phyloP scores from a whole-genome alignment of 129 eudicot genomes.

The Ambrosia trifida region DNA sequence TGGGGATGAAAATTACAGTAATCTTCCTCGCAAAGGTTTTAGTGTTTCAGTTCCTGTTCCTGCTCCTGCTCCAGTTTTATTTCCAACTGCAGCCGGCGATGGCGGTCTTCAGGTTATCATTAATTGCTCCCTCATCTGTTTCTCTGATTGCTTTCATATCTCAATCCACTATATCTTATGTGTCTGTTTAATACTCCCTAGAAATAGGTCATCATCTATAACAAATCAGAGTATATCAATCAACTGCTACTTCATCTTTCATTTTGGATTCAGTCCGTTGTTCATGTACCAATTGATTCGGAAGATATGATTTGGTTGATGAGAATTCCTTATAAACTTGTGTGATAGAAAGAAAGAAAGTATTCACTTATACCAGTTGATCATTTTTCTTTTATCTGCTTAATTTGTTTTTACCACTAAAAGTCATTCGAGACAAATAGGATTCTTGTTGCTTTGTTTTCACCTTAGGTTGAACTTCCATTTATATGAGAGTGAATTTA shows the following conservation, averaged over 20 bases:
- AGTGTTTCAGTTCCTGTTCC: slow-evolving; percentile 68
- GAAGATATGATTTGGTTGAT: too few species aligned
- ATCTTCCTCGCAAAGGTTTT: slow-evolving; percentile 66
- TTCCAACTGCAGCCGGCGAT: slow-evolving; percentile 54
- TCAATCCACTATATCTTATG: too few species aligned
- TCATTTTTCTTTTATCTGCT: not conserved
- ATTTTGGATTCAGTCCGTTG: too few species aligned
- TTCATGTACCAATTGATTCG: too few species aligned
- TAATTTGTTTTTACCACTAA: not conserved
- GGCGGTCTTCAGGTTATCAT: slow-evolving; percentile 84
- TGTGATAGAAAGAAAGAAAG: too few species aligned
- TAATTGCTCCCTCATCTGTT: too few species aligned
- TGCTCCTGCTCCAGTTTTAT: slow-evolving; percentile 52
- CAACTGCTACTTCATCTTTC: too few species aligned
- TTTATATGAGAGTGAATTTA: not conserved
- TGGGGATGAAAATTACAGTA: not conserved
- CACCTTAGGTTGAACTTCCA: not conserved
- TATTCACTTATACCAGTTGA: not conserved
- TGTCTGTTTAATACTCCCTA: too few species aligned
- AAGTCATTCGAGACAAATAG: not conserved
- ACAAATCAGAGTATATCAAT: too few species aligned
- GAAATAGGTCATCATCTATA: too few species aligned
- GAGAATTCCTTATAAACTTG: too few species aligned
- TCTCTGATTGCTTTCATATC: too few species aligned
- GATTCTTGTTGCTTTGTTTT: not conserved